A percentile compares a stretch with the other conserved stretches of the same genome.
Evolutionary conservation across 2,329 filamentous ascomycete genomes (phyloP).

Genomic region (Colletotrichum abscissum): DNA sequence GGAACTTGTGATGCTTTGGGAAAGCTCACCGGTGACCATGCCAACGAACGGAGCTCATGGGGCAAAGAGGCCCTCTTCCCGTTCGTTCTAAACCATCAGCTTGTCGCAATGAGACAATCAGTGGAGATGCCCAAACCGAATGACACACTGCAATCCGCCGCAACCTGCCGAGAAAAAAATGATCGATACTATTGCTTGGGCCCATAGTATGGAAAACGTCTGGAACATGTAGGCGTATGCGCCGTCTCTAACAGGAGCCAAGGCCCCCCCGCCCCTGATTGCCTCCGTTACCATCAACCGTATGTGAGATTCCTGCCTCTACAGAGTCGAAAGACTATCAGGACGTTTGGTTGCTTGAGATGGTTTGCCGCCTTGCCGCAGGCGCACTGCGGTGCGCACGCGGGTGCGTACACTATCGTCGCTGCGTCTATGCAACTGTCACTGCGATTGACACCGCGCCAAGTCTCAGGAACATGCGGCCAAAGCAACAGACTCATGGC

Average conservation of each 20-base stretch:
- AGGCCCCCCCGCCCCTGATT: constrained; percentile 5
- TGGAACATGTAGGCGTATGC: constrained; percentile 22
- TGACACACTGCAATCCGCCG: constrained; percentile 24
- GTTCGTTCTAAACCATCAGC: constrained; percentile 11
- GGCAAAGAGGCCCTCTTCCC: constrained; percentile 4
- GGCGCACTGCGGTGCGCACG: neutral
- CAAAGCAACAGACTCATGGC: constrained; percentile 2
- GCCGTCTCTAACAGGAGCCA: neutral
- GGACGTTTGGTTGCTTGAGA: neutral
- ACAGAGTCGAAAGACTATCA: neutral
- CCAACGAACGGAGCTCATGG: constrained; percentile 29
- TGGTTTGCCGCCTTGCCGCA: neutral
- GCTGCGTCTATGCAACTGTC: constrained; percentile 3
- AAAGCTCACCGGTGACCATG: constrained; percentile 30
- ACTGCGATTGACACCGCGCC: constrained; percentile 2
- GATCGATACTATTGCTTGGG: constrained; percentile 10
- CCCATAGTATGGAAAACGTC: constrained; percentile 30
- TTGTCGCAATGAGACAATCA: constrained; percentile 28
- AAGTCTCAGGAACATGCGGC: neutral
- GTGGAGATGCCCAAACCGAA: constrained; percentile 23
- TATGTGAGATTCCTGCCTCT: constrained; percentile 1
- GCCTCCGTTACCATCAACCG: neutral
- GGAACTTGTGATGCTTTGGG: constrained; percentile 22
- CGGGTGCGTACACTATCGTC: neutral
- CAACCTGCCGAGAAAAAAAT: constrained; percentile 16